Percentiles rank a stretch among this genome's conserved stretches.
phyloP scores from a whole-genome alignment of 148 eudicot genomes.

The Camellia granthamiana region DNA sequence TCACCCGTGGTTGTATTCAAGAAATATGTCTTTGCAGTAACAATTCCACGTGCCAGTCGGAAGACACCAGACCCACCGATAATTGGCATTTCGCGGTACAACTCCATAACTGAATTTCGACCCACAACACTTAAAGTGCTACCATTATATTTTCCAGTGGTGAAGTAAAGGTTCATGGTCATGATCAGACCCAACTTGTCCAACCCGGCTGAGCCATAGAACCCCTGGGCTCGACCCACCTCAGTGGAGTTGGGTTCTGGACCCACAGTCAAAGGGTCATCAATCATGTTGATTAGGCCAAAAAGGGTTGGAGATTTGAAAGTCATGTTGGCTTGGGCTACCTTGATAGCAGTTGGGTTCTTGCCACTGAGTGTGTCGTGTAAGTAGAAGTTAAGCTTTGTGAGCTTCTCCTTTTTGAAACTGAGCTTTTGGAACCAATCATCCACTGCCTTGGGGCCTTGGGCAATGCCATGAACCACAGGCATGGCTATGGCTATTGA shows the following conservation, averaged over 20 bases:
- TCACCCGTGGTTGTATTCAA: constrained; percentile 23
- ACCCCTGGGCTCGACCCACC: constrained; percentile 24
- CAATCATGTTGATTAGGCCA: constrained; percentile 5
- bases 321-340: constrained; percentile 4
- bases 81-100: constrained; percentile 33
- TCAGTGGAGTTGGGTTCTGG: constrained; percentile 21
- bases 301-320: background rate
- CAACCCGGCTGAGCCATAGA: constrained; percentile 14
- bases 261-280: constrained; percentile 19
- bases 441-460: constrained; percentile 9
- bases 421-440: constrained; percentile 26
- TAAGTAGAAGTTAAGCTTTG: constrained; percentile 36
- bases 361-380: constrained; percentile 17
- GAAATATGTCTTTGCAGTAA: constrained; percentile 27
- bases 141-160: constrained; percentile 37
- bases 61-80: constrained; percentile 43
- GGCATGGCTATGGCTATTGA: constrained; percentile 4
- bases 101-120: constrained; percentile 21
- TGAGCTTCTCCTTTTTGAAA: constrained; percentile 11
- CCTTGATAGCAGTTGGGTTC: constrained; percentile 10
- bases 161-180: constrained; percentile 22
- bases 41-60: constrained; percentile 42
- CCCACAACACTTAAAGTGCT: constrained; percentile 33
- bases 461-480: background rate
- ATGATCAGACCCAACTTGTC: constrained; percentile 18